Evolutionary conservation across 2,329 filamentous ascomycete species (phyloP).

Genomic region (Colletotrichum sp.): DNA sequence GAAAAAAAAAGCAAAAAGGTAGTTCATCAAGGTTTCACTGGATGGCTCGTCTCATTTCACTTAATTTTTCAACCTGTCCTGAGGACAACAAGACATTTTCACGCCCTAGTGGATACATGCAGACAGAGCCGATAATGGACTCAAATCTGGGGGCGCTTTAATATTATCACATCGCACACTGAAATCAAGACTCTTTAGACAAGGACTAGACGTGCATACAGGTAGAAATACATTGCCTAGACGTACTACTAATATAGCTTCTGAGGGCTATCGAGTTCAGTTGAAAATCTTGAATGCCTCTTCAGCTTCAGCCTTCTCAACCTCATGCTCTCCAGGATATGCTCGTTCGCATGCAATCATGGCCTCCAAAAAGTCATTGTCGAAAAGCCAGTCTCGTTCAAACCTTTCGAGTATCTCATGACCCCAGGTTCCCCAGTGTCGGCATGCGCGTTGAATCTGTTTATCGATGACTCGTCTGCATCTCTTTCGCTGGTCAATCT

Average conservation of each 20-base stretch:
- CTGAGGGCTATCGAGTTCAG: neutral
- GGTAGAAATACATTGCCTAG: neutral
- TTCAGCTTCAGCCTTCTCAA: neutral
- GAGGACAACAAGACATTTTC: neutral
- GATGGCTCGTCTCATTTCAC: neutral
- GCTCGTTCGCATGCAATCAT: neutral
- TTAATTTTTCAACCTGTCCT: neutral
- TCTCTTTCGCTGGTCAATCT: neutral
- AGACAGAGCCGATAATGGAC: neutral
- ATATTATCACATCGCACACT: neutral
- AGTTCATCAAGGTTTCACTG: neutral
- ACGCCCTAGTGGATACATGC: neutral
- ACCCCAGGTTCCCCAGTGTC: neutral
- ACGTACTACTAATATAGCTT: neutral
- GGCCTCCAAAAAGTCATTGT: neutral
- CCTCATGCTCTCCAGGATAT: neutral
- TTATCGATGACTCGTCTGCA: neutral
- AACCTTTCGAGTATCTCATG: rapidly evolving
- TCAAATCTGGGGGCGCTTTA: neutral
- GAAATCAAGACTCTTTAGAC: neutral
- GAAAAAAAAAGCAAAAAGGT: neutral
- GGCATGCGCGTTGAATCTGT: neutral
- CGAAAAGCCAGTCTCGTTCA: rapidly evolving
- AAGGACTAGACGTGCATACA: neutral
- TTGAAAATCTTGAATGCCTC: neutral